A percentile compares a stretch with the other conserved stretches of the same genome.
These are phyloP conservation scores for Podaxis pistillaris DNA, from an alignment of 768 basidiomycete species.

Conservation along the genomic window DNA sequence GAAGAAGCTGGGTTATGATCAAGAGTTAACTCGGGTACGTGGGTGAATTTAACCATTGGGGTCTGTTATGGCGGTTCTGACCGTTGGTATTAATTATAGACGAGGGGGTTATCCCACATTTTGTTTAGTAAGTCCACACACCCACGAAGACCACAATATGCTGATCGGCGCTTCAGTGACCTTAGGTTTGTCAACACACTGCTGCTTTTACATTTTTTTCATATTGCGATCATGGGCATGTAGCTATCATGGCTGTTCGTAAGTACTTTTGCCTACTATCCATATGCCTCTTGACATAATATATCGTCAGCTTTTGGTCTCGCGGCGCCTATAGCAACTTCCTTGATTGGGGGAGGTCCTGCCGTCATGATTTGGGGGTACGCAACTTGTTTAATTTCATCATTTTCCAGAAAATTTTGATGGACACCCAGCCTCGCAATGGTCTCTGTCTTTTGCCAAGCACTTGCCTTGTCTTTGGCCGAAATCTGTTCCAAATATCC, in stretches of 20 bases:
- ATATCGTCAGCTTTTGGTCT: slow-evolving; percentile 46
- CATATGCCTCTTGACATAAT: neutral
- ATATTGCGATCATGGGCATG: neutral
- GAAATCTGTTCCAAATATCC: slow-evolving; percentile 63
- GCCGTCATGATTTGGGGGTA: slow-evolving; percentile 61
- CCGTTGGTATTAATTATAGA: slow-evolving; percentile 25
- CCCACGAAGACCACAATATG: neutral
- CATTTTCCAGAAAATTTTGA: neutral
- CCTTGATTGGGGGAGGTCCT: slow-evolving; percentile 53
- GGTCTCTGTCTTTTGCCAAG: slow-evolving; percentile 46
- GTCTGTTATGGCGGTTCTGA: neutral
- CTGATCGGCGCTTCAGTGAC: slow-evolving; percentile 35
- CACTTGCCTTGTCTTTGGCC: slow-evolving; percentile 51
- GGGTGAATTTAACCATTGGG: neutral
- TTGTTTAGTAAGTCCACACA: slow-evolving; percentile 45
- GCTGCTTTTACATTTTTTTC: neutral
- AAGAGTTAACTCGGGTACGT: slow-evolving; percentile 53
- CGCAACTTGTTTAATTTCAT: neutral
- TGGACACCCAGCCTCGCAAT: slow-evolving; percentile 41
- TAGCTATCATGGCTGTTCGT: slow-evolving; percentile 66
- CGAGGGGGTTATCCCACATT: slow-evolving; percentile 50
- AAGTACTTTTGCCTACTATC: slow-evolving; percentile 23
- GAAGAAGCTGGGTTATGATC: slow-evolving; percentile 54
- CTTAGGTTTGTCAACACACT: slow-evolving; percentile 33
- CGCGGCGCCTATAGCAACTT: slow-evolving; percentile 55